Evolutionary conservation across 768 basidiomycete species (phyloP).

Genomic region (Dentipellis fragilis): DNA sequence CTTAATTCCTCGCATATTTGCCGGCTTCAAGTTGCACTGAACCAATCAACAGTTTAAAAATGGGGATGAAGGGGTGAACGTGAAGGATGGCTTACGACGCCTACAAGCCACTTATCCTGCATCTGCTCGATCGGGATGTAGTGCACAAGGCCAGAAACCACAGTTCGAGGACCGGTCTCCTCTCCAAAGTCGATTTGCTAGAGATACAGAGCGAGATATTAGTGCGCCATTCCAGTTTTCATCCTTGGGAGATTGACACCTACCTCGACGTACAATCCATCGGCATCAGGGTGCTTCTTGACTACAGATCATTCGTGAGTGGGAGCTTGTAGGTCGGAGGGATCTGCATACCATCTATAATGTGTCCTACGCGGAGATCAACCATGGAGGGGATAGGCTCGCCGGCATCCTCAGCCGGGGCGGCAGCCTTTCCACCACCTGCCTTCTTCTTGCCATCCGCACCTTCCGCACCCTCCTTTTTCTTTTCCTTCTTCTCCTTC

Average conservation of each 20-base stretch:
- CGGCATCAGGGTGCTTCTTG: conserved; percentile 93
- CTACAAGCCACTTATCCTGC: conserved; percentile 72
- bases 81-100: conserved; percentile 48
- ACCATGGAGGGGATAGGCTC: conserved; percentile 94
- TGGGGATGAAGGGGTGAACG: background rate
- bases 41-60: background rate
- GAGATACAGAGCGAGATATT: conserved; percentile 1
- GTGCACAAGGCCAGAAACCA: conserved; percentile 93
- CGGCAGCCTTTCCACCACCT: conserved; percentile 16
- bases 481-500: conserved; percentile 34
- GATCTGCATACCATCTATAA: conserved; percentile 65
- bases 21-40: conserved; percentile 91
- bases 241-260: conserved; percentile 5
- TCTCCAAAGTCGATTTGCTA: conserved; percentile 96
- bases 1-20: conserved; percentile 94
- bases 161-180: conserved; percentile 88
- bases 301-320: conserved; percentile 30
- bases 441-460: conserved; percentile 26
- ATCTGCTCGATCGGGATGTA: conserved; percentile 95
- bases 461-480: conserved; percentile 29
- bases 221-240: background rate
- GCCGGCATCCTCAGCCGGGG: conserved; percentile 52
- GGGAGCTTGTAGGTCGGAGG: background rate
- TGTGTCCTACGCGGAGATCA: conserved; percentile 88
- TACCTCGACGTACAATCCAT: conserved; percentile 93